These are phyloP conservation scores for Vanderwaltozyma verrucispora DNA, from an alignment of 805 yeast species.

Conservation along the genomic window DNA sequence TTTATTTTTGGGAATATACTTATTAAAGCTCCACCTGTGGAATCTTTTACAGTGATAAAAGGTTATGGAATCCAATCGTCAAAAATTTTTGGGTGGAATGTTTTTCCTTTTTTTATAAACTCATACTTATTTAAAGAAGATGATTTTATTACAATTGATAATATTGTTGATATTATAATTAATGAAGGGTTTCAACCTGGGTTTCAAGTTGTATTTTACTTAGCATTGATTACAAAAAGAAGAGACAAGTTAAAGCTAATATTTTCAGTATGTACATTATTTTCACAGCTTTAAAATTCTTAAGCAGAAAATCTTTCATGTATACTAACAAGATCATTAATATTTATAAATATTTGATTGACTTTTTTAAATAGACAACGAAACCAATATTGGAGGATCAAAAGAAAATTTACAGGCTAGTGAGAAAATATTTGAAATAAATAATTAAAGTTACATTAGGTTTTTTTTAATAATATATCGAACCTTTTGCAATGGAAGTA, in stretches of 20 bases:
- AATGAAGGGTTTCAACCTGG: conserved; percentile 63
- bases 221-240: conserved; percentile 46
- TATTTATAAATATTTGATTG: neutral
- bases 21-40: conserved; percentile 14
- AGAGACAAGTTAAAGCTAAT: conserved; percentile 23
- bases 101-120: conserved; percentile 16
- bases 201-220: conserved; percentile 53
- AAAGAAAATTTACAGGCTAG: conserved; percentile 14
- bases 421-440: conserved; percentile 8
- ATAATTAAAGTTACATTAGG: too few relatives aligned
- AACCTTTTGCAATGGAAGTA: too few relatives aligned
- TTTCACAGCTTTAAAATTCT: neutral
- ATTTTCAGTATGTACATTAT: conserved; percentile 20
- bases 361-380: conserved; percentile 7
- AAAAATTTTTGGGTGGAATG: conserved; percentile 12
- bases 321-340: conserved; percentile 1
- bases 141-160: conserved; percentile 45
- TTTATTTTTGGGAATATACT: too few relatives aligned
- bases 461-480: too few relatives aligned
- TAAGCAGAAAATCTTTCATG: neutral
- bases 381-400: conserved; percentile 18
- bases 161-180: conserved; percentile 53
- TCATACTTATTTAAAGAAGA: conserved; percentile 4
- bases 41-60: conserved; percentile 15
- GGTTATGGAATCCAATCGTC: conserved; percentile 21